Conservation (phyloP, 1,284 basidiomycete species). For the Singerocomus inundabilis region DNA sequence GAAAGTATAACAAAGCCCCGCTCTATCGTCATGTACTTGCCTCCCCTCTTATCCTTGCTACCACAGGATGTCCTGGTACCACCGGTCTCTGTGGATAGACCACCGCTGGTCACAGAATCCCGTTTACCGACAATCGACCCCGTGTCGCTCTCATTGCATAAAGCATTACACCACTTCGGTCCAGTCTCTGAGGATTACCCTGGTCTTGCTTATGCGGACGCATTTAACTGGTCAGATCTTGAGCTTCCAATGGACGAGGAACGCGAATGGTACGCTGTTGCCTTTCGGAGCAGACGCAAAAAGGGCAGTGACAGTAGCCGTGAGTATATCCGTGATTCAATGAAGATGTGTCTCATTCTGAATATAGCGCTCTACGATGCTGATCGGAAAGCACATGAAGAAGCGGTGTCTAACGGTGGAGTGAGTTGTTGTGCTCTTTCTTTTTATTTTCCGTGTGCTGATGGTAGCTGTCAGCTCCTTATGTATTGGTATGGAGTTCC, state of each 20-base stretch:
- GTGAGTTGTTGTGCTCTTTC: slow-evolving; percentile 39
- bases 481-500: slow-evolving; percentile 93
- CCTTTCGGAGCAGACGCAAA: slow-evolving; percentile 79
- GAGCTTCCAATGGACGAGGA: slow-evolving; percentile 64
- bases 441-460: slow-evolving; percentile 1
- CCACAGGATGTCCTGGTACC: slow-evolving; percentile 40
- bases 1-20: slow-evolving; percentile 38
- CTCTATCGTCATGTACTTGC: slow-evolving; percentile 69
- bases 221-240: slow-evolving; percentile 88
- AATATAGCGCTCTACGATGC: slow-evolving; percentile 76
- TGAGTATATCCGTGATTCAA: slow-evolving; percentile 39
- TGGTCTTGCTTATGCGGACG: slow-evolving; percentile 57
- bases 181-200: slow-evolving; percentile 68
- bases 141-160: slow-evolving; percentile 80
- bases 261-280: slow-evolving; percentile 88
- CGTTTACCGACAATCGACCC: slow-evolving; percentile 81
- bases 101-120: slow-evolving; percentile 62
- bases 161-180: slow-evolving; percentile 75
- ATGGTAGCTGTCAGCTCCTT: slow-evolving; percentile 49
- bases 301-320: slow-evolving; percentile 64
- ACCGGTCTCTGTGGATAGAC: slow-evolving; percentile 30
- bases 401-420: slow-evolving; percentile 84
- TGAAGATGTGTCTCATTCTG: slow-evolving; percentile 10
- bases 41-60: slow-evolving; percentile 75
- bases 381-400: slow-evolving; percentile 84